A percentile compares a stretch with the other conserved stretches of the same genome.
These are phyloP conservation scores for Polysphondylium violaceum DNA, from an alignment of 78 protist genomes.

Conservation along the genomic window DNA sequence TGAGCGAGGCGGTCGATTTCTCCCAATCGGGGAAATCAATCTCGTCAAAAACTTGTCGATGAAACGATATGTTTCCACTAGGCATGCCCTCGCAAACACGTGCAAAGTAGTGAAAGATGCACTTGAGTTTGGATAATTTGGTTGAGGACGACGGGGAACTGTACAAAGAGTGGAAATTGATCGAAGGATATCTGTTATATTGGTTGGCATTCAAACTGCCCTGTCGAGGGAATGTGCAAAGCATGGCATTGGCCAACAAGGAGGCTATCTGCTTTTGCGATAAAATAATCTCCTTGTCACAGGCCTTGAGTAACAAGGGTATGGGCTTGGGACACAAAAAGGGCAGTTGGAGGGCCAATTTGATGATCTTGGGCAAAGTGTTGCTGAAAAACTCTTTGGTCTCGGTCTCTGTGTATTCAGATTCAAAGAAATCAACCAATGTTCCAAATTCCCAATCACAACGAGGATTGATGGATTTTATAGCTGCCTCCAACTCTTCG, in stretches of 20 bases:
- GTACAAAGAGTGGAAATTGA: constrained; percentile 72
- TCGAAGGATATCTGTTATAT: constrained; percentile 8
- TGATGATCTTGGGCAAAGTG: constrained; percentile 55
- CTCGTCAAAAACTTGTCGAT: constrained; percentile 50
- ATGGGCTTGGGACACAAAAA: constrained; percentile 64
- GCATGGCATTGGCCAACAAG: constrained; percentile 67
- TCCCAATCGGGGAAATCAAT: constrained; percentile 78
- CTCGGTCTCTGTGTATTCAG: constrained; percentile 39
- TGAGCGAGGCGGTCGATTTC: constrained; percentile 4
- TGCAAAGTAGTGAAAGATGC: constrained; percentile 75
- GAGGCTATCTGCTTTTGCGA: constrained; percentile 80
- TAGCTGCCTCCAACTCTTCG: constrained; percentile 53
- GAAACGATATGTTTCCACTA: constrained; percentile 69
- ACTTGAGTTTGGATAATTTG: constrained; percentile 57
- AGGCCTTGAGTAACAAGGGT: constrained; percentile 19
- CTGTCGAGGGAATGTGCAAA: constrained; percentile 79
- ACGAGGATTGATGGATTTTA: constrained; percentile 26
- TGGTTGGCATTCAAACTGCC: background rate
- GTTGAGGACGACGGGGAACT: constrained; percentile 20
- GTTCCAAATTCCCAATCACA: constrained; percentile 61
- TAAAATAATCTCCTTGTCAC: constrained; percentile 46
- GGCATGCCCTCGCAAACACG: constrained; percentile 9
- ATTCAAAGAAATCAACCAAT: constrained; percentile 59
- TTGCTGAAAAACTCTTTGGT: constrained; percentile 45
- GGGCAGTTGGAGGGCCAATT: constrained; percentile 72